phyloP scores from a whole-genome alignment of 371 early-diverging fungal genomes.

The Phascolomyces articulosus region DNA sequence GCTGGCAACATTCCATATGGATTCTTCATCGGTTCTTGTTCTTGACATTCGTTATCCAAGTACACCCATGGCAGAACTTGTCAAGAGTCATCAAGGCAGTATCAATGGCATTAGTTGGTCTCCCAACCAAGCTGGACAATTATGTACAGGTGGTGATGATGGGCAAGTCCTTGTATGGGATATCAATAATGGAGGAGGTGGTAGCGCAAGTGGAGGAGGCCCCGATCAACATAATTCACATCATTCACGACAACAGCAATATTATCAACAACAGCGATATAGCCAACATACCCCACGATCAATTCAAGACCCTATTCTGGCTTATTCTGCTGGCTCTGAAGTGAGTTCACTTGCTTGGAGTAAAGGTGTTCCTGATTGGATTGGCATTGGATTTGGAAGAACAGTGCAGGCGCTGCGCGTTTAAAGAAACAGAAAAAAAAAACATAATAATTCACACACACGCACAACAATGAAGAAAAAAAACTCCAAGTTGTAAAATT shows the following conservation, averaged over 20 bases:
- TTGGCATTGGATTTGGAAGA: constrained; percentile 72
- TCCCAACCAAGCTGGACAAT: constrained; percentile 69
- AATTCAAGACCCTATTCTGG: constrained; percentile 70
- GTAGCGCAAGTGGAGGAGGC: not conserved
- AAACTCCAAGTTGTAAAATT: not conserved
- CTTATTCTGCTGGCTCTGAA: constrained; percentile 69
- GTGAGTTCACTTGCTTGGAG: constrained; percentile 81
- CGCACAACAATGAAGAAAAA: not conserved
- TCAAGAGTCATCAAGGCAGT: constrained; percentile 71
- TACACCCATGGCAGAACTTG: constrained; percentile 81
- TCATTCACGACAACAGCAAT: constrained; percentile 28
- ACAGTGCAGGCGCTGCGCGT: constrained; percentile 67
- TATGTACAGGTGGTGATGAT: constrained; percentile 82
- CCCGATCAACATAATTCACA: constrained; percentile 22
- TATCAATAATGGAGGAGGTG: constrained; percentile 37
- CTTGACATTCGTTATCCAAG: constrained; percentile 93
- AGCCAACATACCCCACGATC: constrained; percentile 27
- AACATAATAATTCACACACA: not conserved
- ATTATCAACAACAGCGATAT: constrained; percentile 23
- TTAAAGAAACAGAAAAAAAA: constrained; percentile 15
- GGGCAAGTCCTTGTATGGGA: constrained; percentile 84
- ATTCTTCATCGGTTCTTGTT: constrained; percentile 77
- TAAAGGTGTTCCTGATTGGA: constrained; percentile 70
- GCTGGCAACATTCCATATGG: constrained; percentile 89
- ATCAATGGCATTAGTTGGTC: constrained; percentile 87